Evolutionary conservation across 208 protist genomes (phyloP), one percentile per base, ranked within the genome.

Genomic region (Trypanosomatidae sp.): DNA sequence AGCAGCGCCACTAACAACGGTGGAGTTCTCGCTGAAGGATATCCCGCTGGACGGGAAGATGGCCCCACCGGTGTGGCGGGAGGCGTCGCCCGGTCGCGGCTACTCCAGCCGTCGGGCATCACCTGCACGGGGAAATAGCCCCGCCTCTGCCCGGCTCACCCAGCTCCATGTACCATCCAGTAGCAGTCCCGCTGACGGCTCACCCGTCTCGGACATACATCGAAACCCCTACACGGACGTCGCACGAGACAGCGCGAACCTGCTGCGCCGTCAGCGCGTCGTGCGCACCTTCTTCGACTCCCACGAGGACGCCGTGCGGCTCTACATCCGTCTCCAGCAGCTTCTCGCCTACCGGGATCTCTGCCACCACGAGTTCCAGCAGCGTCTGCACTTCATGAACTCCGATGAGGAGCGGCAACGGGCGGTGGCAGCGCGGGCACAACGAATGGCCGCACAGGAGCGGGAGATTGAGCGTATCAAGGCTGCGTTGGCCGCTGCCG

Each of bases 271-370:
- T 19, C 56, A 74, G 8, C 28, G 30, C 13, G 64, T 76, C 15
- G 65, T 77, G 36, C 66, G 66, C 47, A 13, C 55, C 22, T 74
- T 80, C 50, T 84, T 74, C 50, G 47, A 41, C n/a, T 58, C 52
- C 2, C 79, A 84, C 36, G 79, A 84, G 70, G 69, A 73, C 41
- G 71, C 69, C 30, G 33, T 74, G 33, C 74, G 74, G 13, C 67
- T 71, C 22, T 73, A 75, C 53, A 77, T 80, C 30, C 50, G 58
- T 55, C 67, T 80, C 0, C 53, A 80, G 47, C 69, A 76, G 75
- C 59, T 74, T 19, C 62, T 72, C 12, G 28, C 1, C 28, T 46
- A 69, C 62, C 73, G 65, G 1, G 73, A 68, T 22, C 52, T 77
- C 58, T 59, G 55, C 65, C 25, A 72, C 6, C 4, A 4, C 10